A percentile compares a stretch with the other conserved stretches of the same genome.
Conservation (phyloP, 352 stramenopile genomes). For the Phytophthora pini region DNA sequence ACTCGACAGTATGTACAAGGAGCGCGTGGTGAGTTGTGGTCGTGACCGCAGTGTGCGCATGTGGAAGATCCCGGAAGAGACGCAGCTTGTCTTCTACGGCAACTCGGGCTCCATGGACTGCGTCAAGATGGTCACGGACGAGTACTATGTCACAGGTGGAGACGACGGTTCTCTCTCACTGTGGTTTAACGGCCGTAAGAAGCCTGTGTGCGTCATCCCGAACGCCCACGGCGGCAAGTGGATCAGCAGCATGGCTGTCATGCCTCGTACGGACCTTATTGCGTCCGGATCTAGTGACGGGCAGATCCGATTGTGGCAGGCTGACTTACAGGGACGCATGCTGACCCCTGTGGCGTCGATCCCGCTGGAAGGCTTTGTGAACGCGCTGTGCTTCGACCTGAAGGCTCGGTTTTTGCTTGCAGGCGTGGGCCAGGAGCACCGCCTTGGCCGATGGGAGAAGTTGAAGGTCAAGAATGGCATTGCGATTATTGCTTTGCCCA, state of each 20-base stretch:
- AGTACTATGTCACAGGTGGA: slow-evolving; percentile 93
- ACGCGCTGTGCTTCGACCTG: slow-evolving; percentile 72
- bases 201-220: slow-evolving; percentile 83
- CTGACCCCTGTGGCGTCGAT: slow-evolving; percentile 77
- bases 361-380: slow-evolving; percentile 77
- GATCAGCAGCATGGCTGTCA: slow-evolving; percentile 90
- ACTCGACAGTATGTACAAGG: slow-evolving; percentile 91
- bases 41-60: slow-evolving; percentile 93
- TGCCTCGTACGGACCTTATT: slow-evolving; percentile 91
- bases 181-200: slow-evolving; percentile 95
- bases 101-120: slow-evolving; percentile 92
- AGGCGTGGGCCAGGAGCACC: slow-evolving; percentile 93
- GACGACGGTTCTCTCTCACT: slow-evolving; percentile 91
- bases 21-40: slow-evolving; percentile 91
- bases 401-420: slow-evolving; percentile 91
- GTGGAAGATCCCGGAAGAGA: slow-evolving; percentile 97
- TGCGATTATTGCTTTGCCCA: slow-evolving; percentile 87
- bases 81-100: slow-evolving; percentile 94
- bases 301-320: slow-evolving; percentile 92
- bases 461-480: slow-evolving; percentile 92
- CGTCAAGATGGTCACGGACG: slow-evolving; percentile 91
- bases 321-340: slow-evolving; percentile 74
- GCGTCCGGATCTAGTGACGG: slow-evolving; percentile 92
- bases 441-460: slow-evolving; percentile 92
- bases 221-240: slow-evolving; percentile 92